A percentile compares a stretch with the other conserved stretches of the same genome.
Evolutionary conservation across 768 basidiomycete genomes (phyloP).

Genomic region (Russula foetens): DNA sequence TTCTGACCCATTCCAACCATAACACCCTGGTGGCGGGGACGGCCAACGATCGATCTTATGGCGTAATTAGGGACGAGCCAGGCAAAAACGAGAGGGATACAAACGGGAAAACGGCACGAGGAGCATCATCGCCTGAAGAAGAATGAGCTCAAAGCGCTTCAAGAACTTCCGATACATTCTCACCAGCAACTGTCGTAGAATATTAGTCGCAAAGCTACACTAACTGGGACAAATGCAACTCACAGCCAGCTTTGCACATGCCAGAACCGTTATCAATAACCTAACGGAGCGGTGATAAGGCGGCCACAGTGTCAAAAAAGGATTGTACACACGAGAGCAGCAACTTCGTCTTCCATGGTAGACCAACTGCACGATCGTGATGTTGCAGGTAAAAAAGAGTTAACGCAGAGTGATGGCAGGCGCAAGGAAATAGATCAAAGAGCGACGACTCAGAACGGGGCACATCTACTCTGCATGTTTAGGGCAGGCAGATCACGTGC

Average conservation of each 20-base stretch:
- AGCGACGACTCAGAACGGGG: neutral
- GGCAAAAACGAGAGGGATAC: constrained; percentile 26
- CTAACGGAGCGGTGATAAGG: constrained; percentile 29
- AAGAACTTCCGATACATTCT: neutral
- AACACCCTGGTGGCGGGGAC: constrained; percentile 88
- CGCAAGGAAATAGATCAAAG: neutral
- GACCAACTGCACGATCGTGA: neutral
- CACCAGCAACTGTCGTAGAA: constrained; percentile 3
- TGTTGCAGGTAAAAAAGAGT: neutral
- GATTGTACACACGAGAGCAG: constrained; percentile 38
- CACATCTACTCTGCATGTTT: neutral
- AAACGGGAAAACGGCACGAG: constrained; percentile 92
- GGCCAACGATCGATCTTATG: constrained; percentile 67
- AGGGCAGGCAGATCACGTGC: neutral
- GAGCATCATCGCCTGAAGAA: constrained; percentile 66
- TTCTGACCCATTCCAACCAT: constrained; percentile 98
- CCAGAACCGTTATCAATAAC: constrained; percentile 94
- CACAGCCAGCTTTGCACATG: constrained; percentile 99
- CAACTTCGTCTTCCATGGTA: constrained; percentile 59
- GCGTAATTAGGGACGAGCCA: neutral
- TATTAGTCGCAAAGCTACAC: neutral
- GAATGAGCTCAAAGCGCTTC: neutral
- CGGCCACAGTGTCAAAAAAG: neutral
- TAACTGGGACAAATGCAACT: constrained; percentile 27
- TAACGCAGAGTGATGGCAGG: neutral